phyloP scores from a whole-genome alignment of 192 early-diverging fungal genomes.

The Rhizoclosmatium globosum region DNA sequence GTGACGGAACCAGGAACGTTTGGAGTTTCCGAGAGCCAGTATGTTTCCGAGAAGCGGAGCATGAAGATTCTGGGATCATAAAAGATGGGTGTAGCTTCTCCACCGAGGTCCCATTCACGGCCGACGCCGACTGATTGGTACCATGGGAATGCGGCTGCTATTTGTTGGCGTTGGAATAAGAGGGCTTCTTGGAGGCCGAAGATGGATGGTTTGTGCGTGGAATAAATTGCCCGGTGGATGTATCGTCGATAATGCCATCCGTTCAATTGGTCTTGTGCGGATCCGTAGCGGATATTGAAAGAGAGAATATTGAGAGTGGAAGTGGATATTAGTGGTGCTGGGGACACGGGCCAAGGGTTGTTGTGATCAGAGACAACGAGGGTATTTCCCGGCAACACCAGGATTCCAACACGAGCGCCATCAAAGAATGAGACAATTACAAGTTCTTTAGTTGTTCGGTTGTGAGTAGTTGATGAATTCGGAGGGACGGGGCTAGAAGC shows the following conservation, averaged over 20 bases:
- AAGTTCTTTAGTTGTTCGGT: not conserved
- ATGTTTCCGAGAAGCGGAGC: slow-evolving; percentile 8
- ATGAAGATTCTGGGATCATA: slow-evolving; percentile 11
- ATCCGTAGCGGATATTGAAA: slow-evolving; percentile 10
- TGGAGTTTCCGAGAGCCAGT: slow-evolving; percentile 16
- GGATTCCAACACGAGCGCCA: slow-evolving; percentile 6
- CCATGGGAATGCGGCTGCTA: slow-evolving; percentile 4
- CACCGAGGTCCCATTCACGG: not conserved
- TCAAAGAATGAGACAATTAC: not conserved
- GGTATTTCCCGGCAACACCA: not conserved
- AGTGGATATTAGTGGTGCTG: not conserved
- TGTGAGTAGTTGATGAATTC: not conserved
- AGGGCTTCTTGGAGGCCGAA: slow-evolving; percentile 19
- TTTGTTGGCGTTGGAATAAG: slow-evolving; percentile 19
- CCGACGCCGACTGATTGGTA: slow-evolving; percentile 16
- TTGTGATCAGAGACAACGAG: not conserved
- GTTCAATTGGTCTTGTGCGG: not conserved
- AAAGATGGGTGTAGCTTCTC: slow-evolving; percentile 4
- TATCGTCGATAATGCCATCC: slow-evolving; percentile 12
- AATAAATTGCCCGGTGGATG: not conserved
- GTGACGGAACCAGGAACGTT: slow-evolving; percentile 15
- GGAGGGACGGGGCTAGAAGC: not conserved
- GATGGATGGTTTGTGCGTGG: not conserved
- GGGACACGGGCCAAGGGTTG: not conserved
- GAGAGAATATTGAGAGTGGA: not conserved